Base-by-base conservation (phyloP, 139 green algal species). In the Picochlorum sp. region DNA sequence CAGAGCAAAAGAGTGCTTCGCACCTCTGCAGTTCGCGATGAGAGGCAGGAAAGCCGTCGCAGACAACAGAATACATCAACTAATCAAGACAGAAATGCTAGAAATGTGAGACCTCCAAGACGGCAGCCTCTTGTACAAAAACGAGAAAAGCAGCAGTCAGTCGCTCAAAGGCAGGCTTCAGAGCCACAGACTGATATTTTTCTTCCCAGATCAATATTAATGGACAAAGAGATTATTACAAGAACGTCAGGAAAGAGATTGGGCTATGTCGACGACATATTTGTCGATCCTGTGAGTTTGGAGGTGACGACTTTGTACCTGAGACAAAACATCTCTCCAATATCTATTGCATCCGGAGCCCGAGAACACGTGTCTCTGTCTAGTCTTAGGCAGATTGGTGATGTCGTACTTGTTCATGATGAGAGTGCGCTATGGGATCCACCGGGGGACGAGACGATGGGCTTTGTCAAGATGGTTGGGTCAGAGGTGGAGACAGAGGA, bases 331-430 rank as follows among this genome's bases (percentile, higher is more conserved):
- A 72, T 80, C 44, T 77, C 70, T 28, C 45, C 64, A 32, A 59
- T 38, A 37, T 23, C 16, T 23, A 20, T 54, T 54, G 23, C 16
- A 30, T 21, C n/a, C 13, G 63, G 4, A 15, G 37, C 8, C 32
- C 9, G 23, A 14, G 61, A 69, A 20, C 83, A 82, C 55, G 60
- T 92, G 3, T 69, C 70, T 4, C 72, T 92, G 24, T 49, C 38
- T 8, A 75, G 66, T 28, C 68, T 92, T 16, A 66, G 59, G 4
- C 81, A 92, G 69, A 84, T 91, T 45, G 81, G 82, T 44, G 86
- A 92, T 54, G 86, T 92, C 4, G 66, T 91, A 30, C 76, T 92
- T 26, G 82, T 92, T 23, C 77, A 91, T 52, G 79, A 92, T 58
- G 79, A 88, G 62, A 55, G 10, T 2, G 79, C 69, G 20, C 49